Conservation (phyloP, 768 basidiomycete species). For the Tylopilus subfusipes region DNA sequence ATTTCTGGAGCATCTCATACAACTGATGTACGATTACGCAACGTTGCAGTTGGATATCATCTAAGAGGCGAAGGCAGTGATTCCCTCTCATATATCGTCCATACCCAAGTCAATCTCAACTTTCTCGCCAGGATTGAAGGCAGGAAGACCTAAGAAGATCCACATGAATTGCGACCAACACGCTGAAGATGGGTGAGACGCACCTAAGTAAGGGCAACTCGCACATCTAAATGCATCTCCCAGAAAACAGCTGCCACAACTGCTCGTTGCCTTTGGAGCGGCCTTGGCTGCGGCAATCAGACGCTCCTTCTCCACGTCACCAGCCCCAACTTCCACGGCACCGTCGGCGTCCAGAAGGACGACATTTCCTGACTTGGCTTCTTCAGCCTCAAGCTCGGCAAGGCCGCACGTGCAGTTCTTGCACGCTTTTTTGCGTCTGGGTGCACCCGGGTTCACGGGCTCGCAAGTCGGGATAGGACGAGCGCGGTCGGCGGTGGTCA, state of each 20-base stretch:
- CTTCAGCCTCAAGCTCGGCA: conserved; percentile 87
- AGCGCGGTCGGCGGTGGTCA: conserved; percentile 78
- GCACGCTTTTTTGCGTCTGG: conserved; percentile 87
- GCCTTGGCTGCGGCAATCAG: conserved; percentile 62
- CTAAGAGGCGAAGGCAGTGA: neutral
- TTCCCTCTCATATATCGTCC: conserved; percentile 70
- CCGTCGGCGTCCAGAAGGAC: conserved; percentile 61
- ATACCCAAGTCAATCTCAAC: conserved; percentile 86
- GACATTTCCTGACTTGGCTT: conserved; percentile 55
- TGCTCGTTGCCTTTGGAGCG: conserved; percentile 87
- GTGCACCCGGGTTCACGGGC: conserved; percentile 47
- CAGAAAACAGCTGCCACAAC: conserved; percentile 95
- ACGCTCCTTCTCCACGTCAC: conserved; percentile 60
- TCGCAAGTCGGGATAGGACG: conserved; percentile 78
- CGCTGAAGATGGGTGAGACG: conserved; percentile 31
- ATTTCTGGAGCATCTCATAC: conserved; percentile 1
- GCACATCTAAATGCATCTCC: conserved; percentile 98
- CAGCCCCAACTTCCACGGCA: conserved; percentile 56
- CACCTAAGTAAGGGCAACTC: conserved; percentile 94
- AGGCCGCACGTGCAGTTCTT: conserved; percentile 97
- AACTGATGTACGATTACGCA: neutral
- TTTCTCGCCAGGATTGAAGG: conserved; percentile 98
- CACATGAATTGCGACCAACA: conserved; percentile 10
- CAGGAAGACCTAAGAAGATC: conserved; percentile 76
- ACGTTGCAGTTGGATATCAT: conserved; percentile 2